Evolutionary conservation across 1,284 basidiomycete genomes (phyloP).

Genomic region (Malassezia dermatis): DNA sequence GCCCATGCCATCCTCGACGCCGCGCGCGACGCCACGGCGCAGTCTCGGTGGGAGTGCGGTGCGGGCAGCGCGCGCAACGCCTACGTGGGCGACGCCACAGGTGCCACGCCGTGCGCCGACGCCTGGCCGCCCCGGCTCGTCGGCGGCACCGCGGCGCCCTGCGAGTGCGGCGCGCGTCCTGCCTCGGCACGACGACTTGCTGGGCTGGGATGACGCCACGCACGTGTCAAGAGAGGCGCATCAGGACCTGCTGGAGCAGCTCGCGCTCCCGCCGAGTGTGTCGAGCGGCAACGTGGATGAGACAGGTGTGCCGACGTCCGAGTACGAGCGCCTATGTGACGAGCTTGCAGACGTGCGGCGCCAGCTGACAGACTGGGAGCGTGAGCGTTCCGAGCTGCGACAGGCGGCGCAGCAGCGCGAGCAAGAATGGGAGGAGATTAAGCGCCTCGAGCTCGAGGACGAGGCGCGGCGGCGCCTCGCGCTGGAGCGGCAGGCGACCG

Average conservation of each 20-base stretch:
- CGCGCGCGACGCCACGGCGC: conserved; percentile 3
- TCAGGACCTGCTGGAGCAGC: conserved; percentile 21
- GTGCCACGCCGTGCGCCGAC: neutral
- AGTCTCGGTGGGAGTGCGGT: neutral
- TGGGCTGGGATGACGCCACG: conserved; percentile 2
- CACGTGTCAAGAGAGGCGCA: neutral
- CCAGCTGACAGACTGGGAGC: neutral
- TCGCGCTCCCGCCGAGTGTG: conserved; percentile 25
- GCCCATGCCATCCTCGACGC: neutral
- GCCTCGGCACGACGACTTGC: neutral
- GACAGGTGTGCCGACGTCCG: conserved; percentile 37
- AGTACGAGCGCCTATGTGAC: conserved; percentile 43
- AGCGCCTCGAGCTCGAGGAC: conserved; percentile 29
- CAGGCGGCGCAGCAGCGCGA: conserved; percentile 55
- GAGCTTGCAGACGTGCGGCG: conserved; percentile 21
- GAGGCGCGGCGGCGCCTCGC: conserved; percentile 33
- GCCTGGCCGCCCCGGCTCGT: conserved; percentile 9
- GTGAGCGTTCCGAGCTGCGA: conserved; percentile 52
- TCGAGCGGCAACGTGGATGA: neutral
- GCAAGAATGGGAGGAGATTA: conserved; percentile 49
- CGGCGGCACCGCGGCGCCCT: conserved; percentile 1
- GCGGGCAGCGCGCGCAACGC: neutral
- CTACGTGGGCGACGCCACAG: neutral
- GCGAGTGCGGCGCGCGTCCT: conserved; percentile 1
- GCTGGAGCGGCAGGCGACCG: conserved; percentile 26